These are phyloP conservation scores for Phytophthora megakarya DNA, from an alignment of 352 stramenopile genomes.

Conservation along the genomic window DNA sequence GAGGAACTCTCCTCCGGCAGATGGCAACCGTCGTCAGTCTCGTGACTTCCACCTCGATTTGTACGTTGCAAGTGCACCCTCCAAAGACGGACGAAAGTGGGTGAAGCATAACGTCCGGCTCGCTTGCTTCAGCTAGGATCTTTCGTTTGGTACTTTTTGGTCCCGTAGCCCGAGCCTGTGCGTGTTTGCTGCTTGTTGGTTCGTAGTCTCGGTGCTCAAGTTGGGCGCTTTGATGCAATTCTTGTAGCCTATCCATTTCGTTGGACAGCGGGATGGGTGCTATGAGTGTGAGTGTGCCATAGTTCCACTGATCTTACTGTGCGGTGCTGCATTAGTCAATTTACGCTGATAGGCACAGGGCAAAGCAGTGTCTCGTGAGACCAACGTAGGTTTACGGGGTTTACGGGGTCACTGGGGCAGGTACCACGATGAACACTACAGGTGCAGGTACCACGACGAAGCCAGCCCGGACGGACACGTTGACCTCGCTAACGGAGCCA, in stretches of 20 bases:
- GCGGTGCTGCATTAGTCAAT: constrained; percentile 24
- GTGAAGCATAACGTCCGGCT: neutral
- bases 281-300: too few relatives aligned
- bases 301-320: constrained; percentile 4
- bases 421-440: constrained; percentile 14
- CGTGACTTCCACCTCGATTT: constrained; percentile 30
- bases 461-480: constrained; percentile 24
- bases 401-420: too few relatives aligned
- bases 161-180: neutral
- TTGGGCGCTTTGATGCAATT: neutral
- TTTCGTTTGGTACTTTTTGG: neutral
- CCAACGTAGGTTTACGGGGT: constrained; percentile 3
- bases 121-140: neutral
- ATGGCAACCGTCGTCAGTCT: constrained; percentile 27
- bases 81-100: constrained; percentile 29
- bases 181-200: constrained; percentile 3
- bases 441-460: constrained; percentile 31
- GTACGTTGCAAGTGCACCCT: constrained; percentile 5
- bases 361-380: constrained; percentile 7
- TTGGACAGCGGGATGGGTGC: constrained; percentile 13
- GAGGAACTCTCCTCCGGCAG: constrained; percentile 18
- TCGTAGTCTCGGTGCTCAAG: too few relatives aligned
- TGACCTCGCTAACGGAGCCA: constrained; percentile 25
- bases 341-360: constrained; percentile 5
- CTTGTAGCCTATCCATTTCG: constrained; percentile 23